A percentile compares a stretch with the other conserved stretches of the same genome.
Evolutionary conservation across 164 flowering plant species (phyloP).

Genomic region (Hamamelis virginiana): DNA sequence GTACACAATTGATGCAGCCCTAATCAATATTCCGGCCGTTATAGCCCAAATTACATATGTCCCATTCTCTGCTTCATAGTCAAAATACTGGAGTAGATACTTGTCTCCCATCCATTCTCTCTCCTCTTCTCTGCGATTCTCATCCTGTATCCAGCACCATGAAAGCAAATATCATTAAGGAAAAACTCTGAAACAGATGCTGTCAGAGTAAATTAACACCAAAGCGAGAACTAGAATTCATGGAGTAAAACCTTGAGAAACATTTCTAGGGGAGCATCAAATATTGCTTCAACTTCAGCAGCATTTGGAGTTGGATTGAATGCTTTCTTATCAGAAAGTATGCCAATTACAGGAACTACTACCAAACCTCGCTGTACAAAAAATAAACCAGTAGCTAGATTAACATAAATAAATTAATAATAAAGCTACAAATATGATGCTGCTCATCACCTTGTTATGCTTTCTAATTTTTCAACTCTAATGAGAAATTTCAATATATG

Average conservation of each 20-base stretch:
- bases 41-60: conserved; percentile 75
- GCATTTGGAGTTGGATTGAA: conserved; percentile 60
- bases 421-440: too few relatives aligned
- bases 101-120: conserved; percentile 66
- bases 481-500: too few relatives aligned
- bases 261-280: conserved; percentile 93
- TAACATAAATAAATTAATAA: too few relatives aligned
- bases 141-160: conserved; percentile 47
- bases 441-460: too few relatives aligned
- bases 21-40: conserved; percentile 85
- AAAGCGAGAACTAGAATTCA: neutral
- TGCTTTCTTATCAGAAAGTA: conserved; percentile 55
- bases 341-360: conserved; percentile 57
- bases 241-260: conserved; percentile 66
- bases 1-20: conserved; percentile 49
- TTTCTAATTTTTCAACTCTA: too few relatives aligned
- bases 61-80: conserved; percentile 46
- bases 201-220: neutral
- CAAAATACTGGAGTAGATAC: conserved; percentile 70
- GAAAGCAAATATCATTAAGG: neutral
- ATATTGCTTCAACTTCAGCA: conserved; percentile 75
- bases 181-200: too few relatives aligned
- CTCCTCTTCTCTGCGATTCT: conserved; percentile 63
- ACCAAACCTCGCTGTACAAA: conserved; percentile 23
- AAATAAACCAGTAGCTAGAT: neutral